Base-by-base conservation (phyloP, 306 rosid genomes). In the Fagus sylvatica region DNA sequence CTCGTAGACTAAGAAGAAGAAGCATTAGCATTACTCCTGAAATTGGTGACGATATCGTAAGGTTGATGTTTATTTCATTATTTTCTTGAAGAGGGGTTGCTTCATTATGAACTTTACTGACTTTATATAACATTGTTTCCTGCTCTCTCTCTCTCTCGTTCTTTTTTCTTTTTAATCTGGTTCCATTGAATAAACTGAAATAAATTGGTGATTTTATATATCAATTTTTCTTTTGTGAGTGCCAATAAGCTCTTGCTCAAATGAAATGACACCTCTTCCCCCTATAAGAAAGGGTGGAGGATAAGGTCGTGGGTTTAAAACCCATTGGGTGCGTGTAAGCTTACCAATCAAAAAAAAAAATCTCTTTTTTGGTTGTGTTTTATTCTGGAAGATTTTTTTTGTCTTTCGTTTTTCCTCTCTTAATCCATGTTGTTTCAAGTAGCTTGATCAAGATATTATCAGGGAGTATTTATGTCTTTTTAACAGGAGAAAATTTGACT, bases 21-120 rank as follows among this genome's bases (percentile, higher is more conserved):
- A 93, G 99, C 97, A 91, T 96, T 78, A 96, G 99, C 79, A 93
- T 96, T 80, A 95, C 96, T 53, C 98, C 98, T 46, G 99, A 96
- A 86, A 96, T 96, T 78, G 98, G 99, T 80, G 99, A 96, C 84
- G 98, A 96, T 83, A 96, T 96, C 78, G 98, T 93, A 84, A 96
- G 99, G 99, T 95, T 84, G 91, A 68, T 85, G 62, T 28, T 76
- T 83, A 76, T 80, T 67, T 77, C 72, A 51, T 81, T 60, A 59
- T 81, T 77, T 74, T 71, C 30, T 78, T 67, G 53, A 34, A 73
- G 55, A 67, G 53, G 72, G 60, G 28, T 72, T 74, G 41, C 37
- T 77, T 74, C 6, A 12, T 72, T 74, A 53, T 76, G 73, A 72
- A 76, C 56, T 64, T 72, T 74, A 22, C 74, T 77, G 53, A 30